Conservation (phyloP, 2,329 filamentous ascomycete species). For the Sporothrix phasma region DNA sequence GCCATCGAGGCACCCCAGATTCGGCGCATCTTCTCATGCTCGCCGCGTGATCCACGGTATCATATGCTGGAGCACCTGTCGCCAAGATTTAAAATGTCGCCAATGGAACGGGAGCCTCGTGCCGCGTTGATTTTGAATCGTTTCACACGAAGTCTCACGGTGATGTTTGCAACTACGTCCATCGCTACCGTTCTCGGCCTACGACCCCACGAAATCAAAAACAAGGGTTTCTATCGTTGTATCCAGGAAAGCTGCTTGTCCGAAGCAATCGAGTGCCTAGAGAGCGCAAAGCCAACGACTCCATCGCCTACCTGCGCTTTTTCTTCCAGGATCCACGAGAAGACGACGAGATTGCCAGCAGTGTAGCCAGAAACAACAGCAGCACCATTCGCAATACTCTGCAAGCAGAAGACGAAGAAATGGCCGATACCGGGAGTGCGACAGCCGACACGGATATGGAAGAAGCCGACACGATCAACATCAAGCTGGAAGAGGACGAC, state of each 20-base stretch:
- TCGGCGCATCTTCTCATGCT: constrained; percentile 69
- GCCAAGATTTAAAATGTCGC: constrained; percentile 60
- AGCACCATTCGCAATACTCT: constrained; percentile 39
- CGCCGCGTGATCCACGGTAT: constrained; percentile 72
- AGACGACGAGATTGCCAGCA: constrained; percentile 37
- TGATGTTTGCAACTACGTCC: constrained; percentile 79
- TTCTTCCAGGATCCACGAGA: constrained; percentile 67
- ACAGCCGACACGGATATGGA: constrained; percentile 13
- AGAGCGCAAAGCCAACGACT: constrained; percentile 81
- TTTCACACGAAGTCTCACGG: constrained; percentile 69
- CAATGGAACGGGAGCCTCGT: constrained; percentile 63
- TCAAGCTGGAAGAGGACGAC: constrained; percentile 17
- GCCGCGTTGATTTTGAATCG: constrained; percentile 79
- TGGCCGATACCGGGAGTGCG: constrained; percentile 21
- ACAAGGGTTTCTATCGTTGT: constrained; percentile 79
- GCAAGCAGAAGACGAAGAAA: constrained; percentile 28
- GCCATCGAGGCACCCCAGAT: constrained; percentile 69
- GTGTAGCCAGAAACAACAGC: constrained; percentile 29
- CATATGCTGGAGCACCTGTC: constrained; percentile 84
- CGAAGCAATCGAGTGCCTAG: constrained; percentile 68
- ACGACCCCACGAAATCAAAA: constrained; percentile 55
- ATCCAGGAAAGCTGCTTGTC: constrained; percentile 68
- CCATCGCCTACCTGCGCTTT: constrained; percentile 81
- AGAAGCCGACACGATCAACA: background rate
- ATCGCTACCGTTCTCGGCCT: constrained; percentile 68